Evolutionary conservation across 805 yeast genomes (phyloP), one percentile per base, ranked within the genome.

Genomic region (Zygosaccharomyces bailii): DNA sequence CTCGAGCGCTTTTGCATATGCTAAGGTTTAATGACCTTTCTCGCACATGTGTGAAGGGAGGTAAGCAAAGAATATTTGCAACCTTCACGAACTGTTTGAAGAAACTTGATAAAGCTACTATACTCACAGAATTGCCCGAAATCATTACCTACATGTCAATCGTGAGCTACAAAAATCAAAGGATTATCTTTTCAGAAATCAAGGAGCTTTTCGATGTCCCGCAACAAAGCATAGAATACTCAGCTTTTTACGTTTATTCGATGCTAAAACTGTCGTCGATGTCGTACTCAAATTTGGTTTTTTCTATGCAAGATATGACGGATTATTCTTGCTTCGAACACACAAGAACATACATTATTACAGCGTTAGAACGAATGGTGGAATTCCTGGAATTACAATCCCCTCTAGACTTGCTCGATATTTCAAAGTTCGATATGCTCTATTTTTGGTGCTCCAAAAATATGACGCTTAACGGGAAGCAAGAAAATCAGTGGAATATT

Each of bases 1-100:
- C 71, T 3, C 52, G 52, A 10, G 56, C 77, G 3, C 46, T 70
- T 5, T 44, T 73, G 5, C 46, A 48, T 13, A 45, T 72, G 27
- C 44, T 72, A 23, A 49, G 49, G 3, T 40, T 46, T 23, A 63
- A 56, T 16, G 51, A 63, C 29, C 53, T 57, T 4, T 52, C 61
- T 1, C 44, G 45, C 6, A 46, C 51, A 5, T 13, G 44, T 4
- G 35, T 53, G 9, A 46, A 54, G 21, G 63, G 63, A 5, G 57
- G 61, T 3, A 64, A 62, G 33, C 65, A 63, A 39, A 43, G 49
- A 13, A 34, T 60, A 1, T 64, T 60, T 43, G 48, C 59, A 1
- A 27, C 51, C 2, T 47, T 61, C 16, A 43, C 50, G 6, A 35
- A 36, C 5, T 57, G 64, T 33, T 14, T 60, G 13, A 31, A 34